Percentiles rank a stretch among this genome's conserved stretches.
Conservation (phyloP, 495 filamentous ascomycete genomes). For the Physcia stellaris region DNA sequence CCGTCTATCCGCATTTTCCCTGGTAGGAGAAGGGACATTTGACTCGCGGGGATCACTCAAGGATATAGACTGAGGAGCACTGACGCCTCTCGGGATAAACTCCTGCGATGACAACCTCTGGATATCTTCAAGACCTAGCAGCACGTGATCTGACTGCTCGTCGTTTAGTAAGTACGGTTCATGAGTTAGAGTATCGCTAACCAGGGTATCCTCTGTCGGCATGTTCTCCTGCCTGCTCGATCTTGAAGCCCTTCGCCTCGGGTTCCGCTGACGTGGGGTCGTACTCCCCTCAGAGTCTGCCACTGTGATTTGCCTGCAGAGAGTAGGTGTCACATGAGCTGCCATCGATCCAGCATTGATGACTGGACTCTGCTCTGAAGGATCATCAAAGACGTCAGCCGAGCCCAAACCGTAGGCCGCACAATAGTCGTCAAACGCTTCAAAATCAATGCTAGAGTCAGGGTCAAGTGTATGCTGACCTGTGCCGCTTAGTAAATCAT, state of each 20-base stretch:
- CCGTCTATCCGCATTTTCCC: too few species aligned
- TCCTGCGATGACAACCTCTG: slow-evolving; percentile 4
- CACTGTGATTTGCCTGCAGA: too few species aligned
- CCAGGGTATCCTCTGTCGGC: slow-evolving; percentile 5
- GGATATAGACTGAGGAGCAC: neutral
- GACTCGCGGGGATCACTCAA: neutral
- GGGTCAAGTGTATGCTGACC: slow-evolving; percentile 8
- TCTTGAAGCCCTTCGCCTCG: neutral
- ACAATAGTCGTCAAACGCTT: slow-evolving; percentile 1
- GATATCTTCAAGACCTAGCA: slow-evolving; percentile 11
- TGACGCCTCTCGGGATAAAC: neutral
- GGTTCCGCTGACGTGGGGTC: neutral
- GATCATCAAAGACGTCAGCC: slow-evolving; percentile 2
- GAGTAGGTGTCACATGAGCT: neutral
- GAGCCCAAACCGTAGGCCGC: neutral
- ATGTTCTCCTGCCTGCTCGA: slow-evolving; percentile 10
- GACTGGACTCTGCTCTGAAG: too few species aligned
- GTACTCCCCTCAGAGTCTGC: neutral
- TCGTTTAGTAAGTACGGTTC: slow-evolving; percentile 6
- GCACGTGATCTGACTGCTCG: slow-evolving; percentile 3
- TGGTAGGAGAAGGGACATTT: neutral
- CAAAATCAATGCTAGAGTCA: slow-evolving; percentile 1
- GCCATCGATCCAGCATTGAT: too few species aligned
- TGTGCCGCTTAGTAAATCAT: slow-evolving; percentile 4
- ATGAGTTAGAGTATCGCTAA: slow-evolving; percentile 2